Conservation (phyloP, 2,329 filamentous ascomycete species). For the Penicillium sp. region DNA sequence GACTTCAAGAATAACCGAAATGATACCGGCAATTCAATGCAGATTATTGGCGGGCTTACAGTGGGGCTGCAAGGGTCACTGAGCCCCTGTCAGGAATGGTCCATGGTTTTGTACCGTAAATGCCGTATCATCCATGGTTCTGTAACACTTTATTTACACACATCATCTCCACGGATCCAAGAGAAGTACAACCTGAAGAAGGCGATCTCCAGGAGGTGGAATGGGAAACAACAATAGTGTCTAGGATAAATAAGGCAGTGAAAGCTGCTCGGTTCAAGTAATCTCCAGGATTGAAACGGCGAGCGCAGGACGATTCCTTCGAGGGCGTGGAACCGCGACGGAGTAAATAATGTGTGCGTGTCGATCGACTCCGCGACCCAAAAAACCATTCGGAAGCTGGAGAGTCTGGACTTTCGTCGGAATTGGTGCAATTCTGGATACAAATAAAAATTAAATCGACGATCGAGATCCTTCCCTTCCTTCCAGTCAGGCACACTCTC, state of each 20-base stretch:
- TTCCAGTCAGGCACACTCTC: neutral
- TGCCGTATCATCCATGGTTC: constrained; percentile 21
- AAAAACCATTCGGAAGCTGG: constrained; percentile 5
- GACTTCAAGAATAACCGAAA: constrained; percentile 16
- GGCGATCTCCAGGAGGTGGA: neutral
- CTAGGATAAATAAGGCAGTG: neutral
- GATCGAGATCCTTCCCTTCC: constrained; percentile 14
- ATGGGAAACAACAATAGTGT: neutral
- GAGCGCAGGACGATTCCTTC: neutral
- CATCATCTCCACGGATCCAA: neutral
- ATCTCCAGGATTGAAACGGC: neutral
- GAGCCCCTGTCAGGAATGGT: constrained; percentile 10
- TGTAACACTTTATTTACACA: constrained; percentile 22
- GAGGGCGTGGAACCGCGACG: neutral
- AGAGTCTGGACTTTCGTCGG: constrained; percentile 6
- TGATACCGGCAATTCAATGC: constrained; percentile 16
- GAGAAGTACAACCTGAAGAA: neutral
- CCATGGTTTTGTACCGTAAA: constrained; percentile 26
- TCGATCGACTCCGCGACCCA: constrained; percentile 15
- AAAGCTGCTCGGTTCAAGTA: neutral
- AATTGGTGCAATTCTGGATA: neutral
- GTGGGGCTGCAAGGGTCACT: constrained; percentile 28
- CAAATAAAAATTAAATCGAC: constrained; percentile 15
- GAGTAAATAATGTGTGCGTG: constrained; percentile 5
- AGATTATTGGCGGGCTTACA: constrained; percentile 20